Conservation (phyloP, 2,329 filamentous ascomycete genomes). For the Xylaria arbuscula region DNA sequence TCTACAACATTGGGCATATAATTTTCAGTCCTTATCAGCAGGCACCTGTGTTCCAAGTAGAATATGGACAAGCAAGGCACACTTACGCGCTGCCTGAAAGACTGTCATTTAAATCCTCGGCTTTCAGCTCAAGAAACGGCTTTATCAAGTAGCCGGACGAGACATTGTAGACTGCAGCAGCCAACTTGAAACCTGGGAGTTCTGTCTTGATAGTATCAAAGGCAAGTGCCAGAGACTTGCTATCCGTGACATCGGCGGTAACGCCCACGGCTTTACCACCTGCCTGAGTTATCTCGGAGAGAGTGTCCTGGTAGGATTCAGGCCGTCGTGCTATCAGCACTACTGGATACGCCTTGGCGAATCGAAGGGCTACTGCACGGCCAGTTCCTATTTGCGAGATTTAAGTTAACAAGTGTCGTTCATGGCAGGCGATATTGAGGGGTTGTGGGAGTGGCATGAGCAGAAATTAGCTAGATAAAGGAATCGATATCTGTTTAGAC, state of each 20-base stretch:
- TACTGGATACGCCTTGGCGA: conserved; percentile 34
- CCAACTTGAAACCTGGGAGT: conserved; percentile 24
- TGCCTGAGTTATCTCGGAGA: conserved; percentile 26
- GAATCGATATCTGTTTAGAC: too few species aligned
- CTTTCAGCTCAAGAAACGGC: conserved; percentile 67
- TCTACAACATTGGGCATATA: neutral
- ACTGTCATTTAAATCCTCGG: conserved; percentile 61
- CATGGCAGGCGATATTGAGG: neutral
- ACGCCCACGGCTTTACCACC: conserved; percentile 33
- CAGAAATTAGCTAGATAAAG: neutral
- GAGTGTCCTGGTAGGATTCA: conserved; percentile 29
- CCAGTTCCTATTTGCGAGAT: conserved; percentile 61
- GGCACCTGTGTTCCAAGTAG: neutral
- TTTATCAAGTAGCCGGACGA: conserved; percentile 59
- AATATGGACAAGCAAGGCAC: neutral
- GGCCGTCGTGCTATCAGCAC: conserved; percentile 28
- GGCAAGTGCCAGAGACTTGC: conserved; percentile 17
- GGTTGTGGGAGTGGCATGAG: neutral
- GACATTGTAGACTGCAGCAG: conserved; percentile 33
- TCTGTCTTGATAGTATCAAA: conserved; percentile 28
- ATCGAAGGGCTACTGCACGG: conserved; percentile 32
- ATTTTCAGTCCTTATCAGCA: neutral
- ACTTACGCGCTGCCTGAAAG: conserved; percentile 63
- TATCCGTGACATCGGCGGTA: conserved; percentile 27
- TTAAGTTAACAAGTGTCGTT: neutral